Conservation (phyloP, 2,329 filamentous ascomycete genomes). For the Phialemonium atrogriseum region DNA sequence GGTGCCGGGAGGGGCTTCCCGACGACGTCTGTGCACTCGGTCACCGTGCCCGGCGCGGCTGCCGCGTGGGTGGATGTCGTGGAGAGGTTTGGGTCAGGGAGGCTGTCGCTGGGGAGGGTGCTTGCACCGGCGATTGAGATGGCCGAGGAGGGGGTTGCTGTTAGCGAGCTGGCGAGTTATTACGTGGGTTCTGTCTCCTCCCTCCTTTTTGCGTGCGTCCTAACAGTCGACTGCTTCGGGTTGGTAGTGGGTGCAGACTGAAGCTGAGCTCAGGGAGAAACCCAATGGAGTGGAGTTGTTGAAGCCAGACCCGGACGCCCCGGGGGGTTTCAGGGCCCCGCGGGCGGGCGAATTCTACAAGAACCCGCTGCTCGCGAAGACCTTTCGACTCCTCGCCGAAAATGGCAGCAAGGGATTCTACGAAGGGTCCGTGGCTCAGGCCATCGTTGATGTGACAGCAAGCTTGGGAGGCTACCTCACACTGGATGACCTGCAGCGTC, state of each 20-base stretch:
- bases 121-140: slow-evolving; percentile 74
- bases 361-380: slow-evolving; percentile 70
- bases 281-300: slow-evolving; percentile 54
- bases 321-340: slow-evolving; percentile 64
- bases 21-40: slow-evolving; percentile 63
- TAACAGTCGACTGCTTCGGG: no score
- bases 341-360: slow-evolving; percentile 74
- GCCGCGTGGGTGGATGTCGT: slow-evolving; percentile 82
- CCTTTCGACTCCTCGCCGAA: slow-evolving; percentile 66
- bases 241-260: slow-evolving; percentile 14
- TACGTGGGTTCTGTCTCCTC: slow-evolving; percentile 65
- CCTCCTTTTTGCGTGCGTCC: no score
- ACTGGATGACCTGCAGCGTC: slow-evolving; percentile 69
- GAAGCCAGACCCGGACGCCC: slow-evolving; percentile 59
- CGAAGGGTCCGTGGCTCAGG: slow-evolving; percentile 69
- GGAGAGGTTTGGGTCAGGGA: slow-evolving; percentile 79
- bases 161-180: slow-evolving; percentile 65
- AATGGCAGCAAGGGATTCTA: slow-evolving; percentile 88
- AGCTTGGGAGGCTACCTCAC: slow-evolving; percentile 68
- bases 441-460: slow-evolving; percentile 66
- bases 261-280: slow-evolving; percentile 12
- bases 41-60: slow-evolving; percentile 58
- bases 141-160: slow-evolving; percentile 78
- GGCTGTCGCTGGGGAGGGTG: slow-evolving; percentile 64
- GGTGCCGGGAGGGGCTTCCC: no score